Percentiles rank a stretch among this genome's conserved stretches.
phyloP scores from a whole-genome alignment of 768 basidiomycete genomes.

The Pholiota microspora region DNA sequence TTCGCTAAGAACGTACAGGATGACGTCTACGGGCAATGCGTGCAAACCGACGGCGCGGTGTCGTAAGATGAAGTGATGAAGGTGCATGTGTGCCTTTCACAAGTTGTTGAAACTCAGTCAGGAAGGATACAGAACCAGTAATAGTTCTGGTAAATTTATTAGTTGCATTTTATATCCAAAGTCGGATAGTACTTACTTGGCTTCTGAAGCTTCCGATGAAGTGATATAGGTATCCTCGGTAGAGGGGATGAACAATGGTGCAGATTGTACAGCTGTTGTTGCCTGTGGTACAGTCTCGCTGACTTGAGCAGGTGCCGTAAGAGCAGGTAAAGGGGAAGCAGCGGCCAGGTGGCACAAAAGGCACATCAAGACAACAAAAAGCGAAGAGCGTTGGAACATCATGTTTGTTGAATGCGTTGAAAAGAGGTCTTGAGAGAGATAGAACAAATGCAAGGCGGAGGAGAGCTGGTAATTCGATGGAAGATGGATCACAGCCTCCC shows the following conservation, averaged over 20 bases:
- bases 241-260: neutral
- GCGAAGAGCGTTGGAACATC: constrained; percentile 13
- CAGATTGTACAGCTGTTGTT: neutral
- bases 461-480: neutral
- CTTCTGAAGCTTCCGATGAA: neutral
- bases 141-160: neutral
- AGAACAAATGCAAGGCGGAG: neutral
- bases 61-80: neutral
- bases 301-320: constrained; percentile 1
- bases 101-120: neutral
- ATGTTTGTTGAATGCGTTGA: no score
- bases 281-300: neutral
- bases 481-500: constrained; percentile 2
- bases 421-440: constrained; percentile 2
- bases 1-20: constrained; percentile 15
- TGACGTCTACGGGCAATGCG: constrained; percentile 19
- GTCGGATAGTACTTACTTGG: neutral
- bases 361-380: constrained; percentile 10
- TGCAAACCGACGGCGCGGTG: constrained; percentile 4
- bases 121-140: neutral
- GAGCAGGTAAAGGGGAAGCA: constrained; percentile 13
- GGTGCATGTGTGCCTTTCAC: neutral
- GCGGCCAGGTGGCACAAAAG: constrained; percentile 9
- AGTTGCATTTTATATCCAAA: neutral
- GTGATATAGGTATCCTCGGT: neutral